Percentiles rank a stretch among this genome's conserved stretches.
Conservation (phyloP, 768 basidiomycete genomes). For the Russula ochroleuca region DNA sequence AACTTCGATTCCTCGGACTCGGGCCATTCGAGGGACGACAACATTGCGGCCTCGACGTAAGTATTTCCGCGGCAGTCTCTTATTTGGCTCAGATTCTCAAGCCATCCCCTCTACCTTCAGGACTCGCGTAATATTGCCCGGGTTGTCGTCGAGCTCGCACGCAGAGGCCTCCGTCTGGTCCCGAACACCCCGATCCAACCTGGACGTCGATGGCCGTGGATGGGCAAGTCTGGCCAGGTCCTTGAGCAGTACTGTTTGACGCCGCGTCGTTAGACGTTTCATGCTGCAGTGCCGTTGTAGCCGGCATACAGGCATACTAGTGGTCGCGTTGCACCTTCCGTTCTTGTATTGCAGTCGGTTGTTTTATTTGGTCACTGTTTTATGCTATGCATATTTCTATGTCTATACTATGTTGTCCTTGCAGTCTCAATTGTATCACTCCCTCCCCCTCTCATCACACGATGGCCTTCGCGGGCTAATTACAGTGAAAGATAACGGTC, state of each 20-base stretch:
- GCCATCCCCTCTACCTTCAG: slow-evolving; percentile 40
- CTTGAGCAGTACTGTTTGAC: slow-evolving; percentile 42
- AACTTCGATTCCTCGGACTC: slow-evolving; percentile 68
- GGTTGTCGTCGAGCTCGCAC: slow-evolving; percentile 73
- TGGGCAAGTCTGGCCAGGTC: slow-evolving; percentile 71
- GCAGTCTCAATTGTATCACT: not conserved
- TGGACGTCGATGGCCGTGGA: slow-evolving; percentile 75
- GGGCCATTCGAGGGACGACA: slow-evolving; percentile 75
- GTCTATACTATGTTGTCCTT: not conserved
- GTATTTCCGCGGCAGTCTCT: slow-evolving; percentile 34
- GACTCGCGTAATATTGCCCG: slow-evolving; percentile 88
- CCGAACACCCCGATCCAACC: slow-evolving; percentile 71
- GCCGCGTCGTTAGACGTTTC: not conserved
- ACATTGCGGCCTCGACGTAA: slow-evolving; percentile 88
- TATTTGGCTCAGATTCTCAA: slow-evolving; percentile 1
- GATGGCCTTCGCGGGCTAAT: too few relatives aligned
- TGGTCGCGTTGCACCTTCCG: not conserved
- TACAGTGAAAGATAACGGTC: too few relatives aligned
- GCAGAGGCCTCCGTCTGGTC: slow-evolving; percentile 59
- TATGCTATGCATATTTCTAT: not conserved
- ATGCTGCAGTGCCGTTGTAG: not conserved
- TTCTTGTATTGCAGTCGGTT: not conserved
- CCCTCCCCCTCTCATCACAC: not conserved
- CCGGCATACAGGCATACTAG: not conserved
- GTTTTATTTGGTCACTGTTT: not conserved